Evolutionary conservation across 148 eudicot species (phyloP), one percentile per base, ranked within the genome.

Genomic region (Salicornia ramosissima): DNA sequence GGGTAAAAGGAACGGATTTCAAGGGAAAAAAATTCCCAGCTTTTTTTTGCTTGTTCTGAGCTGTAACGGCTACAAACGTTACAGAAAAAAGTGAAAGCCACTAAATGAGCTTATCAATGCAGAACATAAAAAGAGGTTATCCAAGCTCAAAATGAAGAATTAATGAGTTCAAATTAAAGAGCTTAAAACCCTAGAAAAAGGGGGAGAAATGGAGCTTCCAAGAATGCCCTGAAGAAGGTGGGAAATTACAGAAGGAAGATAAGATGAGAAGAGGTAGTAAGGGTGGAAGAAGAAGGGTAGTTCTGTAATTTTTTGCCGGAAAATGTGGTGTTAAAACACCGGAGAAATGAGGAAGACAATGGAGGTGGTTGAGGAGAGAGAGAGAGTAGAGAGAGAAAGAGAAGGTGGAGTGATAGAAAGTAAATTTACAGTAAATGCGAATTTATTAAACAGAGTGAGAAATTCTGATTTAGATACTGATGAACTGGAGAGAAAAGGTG

Each of bases 11-110:
- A 15, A 24, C 45, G 2, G 42, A n/a, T 12, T 31, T 21, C 19
- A 21, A 52, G 43, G n/a, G n/a, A 52, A 21, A 67, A 66, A 51
- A 21, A 26, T 9, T 9, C n/a, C n/a, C 24, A 71, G 29, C n/a
- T 2, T 25, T 52, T 4, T 22, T 36, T 34, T 67, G 71, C 77
- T 58, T 26, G 39, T 65, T 52, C 5, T 5, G 30, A 29, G 57
- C 10, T 50, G 19, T 59, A 77, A 77, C 80, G 80, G 80, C 71
- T 65, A 71, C 2, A 58, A 54, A 10, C 3, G 40, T 36, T 26
- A 24, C 21, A 6, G 39, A 36, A 33, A 52, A 70, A 42, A 21
- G 65, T 36, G 13, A 13, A 61, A 60, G 1, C 16, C 15, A 40
- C 30, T 42, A 34, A 36, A 30, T 42, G 7, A 46, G 16, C 29